Base-by-base conservation (phyloP, 2,329 filamentous ascomycete genomes). In the Diplocarpon mali region DNA sequence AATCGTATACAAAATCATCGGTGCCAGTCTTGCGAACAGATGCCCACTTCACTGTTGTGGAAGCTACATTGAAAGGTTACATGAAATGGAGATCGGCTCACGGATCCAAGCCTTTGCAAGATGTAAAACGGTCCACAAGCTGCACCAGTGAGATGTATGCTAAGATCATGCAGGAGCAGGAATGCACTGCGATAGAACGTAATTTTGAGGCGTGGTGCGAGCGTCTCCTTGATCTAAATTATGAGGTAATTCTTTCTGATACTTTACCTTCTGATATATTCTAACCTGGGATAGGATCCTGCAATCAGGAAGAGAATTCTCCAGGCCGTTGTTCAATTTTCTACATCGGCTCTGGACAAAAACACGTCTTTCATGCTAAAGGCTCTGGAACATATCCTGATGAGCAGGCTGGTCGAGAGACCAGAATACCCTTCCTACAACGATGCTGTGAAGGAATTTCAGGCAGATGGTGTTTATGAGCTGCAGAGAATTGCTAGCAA, bases 391-490 rank as follows among this genome's bases (percentile, higher is more conserved):
- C 85, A 95, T 62, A 88, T 95, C 50, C 72, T 98, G 31, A 79
- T 90, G 58, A 88, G 85, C 29, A 83, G 83, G 65, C 78, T 86
- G n/a, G 70, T 75, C 3, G 77, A 85, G 35, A 75, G 85, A 44
- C 79, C 83, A 2, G 76, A 83, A 36, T 76, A 83, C 56, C 72
- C 75, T 34, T 69, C 78, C 2, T 95, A 89, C 62, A 88, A 85
- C 12, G 92, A 96, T 52, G 82, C 89, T 1, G 84, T 95, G 30
- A 92, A 89, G 59, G 86, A 93, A 46, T 72, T 98, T 13, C 88
- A 95, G 60, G 77, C 76, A 3, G 78, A 93, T 58, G 85, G 86
- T 56, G 87, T 88, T 64, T 74, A 87, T 45, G 90, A 98, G 63
- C 71, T 96, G 47, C 88, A 95, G 57, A 78, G 89, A 45, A 71